Evolutionary conservation across 257 asterid species (phyloP), one percentile per base, ranked within the genome.

Genomic region (Penstemon davidsonii): DNA sequence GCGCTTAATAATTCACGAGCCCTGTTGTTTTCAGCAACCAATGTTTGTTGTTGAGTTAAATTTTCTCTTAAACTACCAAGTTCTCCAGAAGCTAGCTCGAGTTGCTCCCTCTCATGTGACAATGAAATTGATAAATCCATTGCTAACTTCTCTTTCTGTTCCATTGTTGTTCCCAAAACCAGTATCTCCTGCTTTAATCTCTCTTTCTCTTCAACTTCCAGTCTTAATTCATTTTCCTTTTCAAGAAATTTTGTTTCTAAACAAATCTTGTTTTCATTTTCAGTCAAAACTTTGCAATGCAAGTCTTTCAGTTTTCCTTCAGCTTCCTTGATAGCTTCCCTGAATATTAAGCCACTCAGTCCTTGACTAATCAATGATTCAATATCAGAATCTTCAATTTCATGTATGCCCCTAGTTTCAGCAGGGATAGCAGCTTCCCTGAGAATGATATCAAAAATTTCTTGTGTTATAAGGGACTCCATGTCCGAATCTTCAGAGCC

Each of bases 161-260:
- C 75, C 70, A 83, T 56, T 65, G 70, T 73, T 25, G 69, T 63
- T 71, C 64, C 67, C 71, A 90, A 66, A 70, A 43, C 68, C 58
- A 64, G 70, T 42, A 85, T 69, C 41, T 83, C 85, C 80, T 82
- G 75, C 80, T 82, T 85, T 67, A 90, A 68, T 73, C 66, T 83
- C 77, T 81, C 82, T 70, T 74, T 82, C 81, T 84, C 86, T 69
- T 84, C 84, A 77, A 78, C 80, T 78, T 64, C 82, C 68, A 72
- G 40, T 47, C 68, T 75, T 56, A 85, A 62, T 42, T 85, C 84
- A 77, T 67, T 83, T 78, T 86, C 96, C 81, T 56, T 80, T 73
- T 82, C 81, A 57, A 70, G 71, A 69, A 66, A 70, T 67, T 72
- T 69, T 47, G 15, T 52, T 73, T 82, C 93, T 36, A 82, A 79